These are phyloP conservation scores for Yamadazyma endophytica DNA, from an alignment of 805 yeast species.

Conservation along the genomic window DNA sequence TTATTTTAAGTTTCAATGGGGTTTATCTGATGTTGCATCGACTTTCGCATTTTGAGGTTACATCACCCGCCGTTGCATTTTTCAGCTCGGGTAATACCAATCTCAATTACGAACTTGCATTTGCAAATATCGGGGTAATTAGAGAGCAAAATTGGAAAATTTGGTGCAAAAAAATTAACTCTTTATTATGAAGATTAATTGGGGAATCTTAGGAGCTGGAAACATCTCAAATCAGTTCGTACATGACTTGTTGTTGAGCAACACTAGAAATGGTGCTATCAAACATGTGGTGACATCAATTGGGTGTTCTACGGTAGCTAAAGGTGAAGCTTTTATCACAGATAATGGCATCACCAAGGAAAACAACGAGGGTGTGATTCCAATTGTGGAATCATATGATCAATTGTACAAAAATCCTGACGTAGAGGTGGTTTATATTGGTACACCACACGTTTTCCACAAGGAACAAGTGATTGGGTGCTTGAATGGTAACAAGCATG, in stretches of 20 bases:
- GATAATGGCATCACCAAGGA: conserved; percentile 12
- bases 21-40: too few species aligned
- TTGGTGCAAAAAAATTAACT: too few species aligned
- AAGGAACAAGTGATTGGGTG: conserved; percentile 42
- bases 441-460: conserved; percentile 53
- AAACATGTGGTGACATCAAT: conserved; percentile 33
- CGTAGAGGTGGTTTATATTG: conserved; percentile 50
- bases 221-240: conserved; percentile 44
- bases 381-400: conserved; percentile 31
- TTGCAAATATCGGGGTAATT: too few species aligned
- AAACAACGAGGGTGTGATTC: conserved; percentile 23
- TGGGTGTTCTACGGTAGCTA: conserved; percentile 33
- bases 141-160: too few species aligned
- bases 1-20: too few species aligned
- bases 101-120: too few species aligned
- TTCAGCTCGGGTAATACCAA: too few species aligned
- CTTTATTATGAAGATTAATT: conserved; percentile 18
- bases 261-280: conserved; percentile 17
- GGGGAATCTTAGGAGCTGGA: conserved; percentile 52
- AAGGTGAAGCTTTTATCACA: conserved; percentile 31
- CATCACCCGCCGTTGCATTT: too few species aligned
- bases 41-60: too few species aligned
- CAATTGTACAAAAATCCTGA: conserved; percentile 40
- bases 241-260: conserved; percentile 30
- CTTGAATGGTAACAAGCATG: conserved; percentile 43